Conservation (phyloP, 148 eudicot species). For the Arctostaphylos glauca region DNA sequence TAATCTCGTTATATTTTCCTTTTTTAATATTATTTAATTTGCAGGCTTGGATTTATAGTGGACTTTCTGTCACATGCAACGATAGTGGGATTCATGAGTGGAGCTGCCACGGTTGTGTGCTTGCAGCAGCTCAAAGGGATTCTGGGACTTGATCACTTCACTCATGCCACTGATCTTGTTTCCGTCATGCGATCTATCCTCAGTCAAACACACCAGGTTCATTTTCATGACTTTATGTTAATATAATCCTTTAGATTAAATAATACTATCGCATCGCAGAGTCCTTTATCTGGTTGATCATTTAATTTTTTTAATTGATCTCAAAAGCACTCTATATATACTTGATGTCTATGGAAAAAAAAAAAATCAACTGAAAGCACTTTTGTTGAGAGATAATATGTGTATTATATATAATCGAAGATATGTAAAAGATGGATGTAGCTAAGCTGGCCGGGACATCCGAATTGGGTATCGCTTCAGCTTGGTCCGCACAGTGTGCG, state of each 20-base stretch:
- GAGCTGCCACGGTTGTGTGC: constrained; percentile 66
- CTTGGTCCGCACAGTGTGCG: too few species aligned
- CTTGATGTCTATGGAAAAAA: too few species aligned
- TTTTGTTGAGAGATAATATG: too few species aligned
- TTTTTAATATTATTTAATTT: neutral
- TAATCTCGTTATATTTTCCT: too few species aligned
- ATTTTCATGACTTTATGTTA: neutral
- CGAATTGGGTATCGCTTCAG: too few species aligned
- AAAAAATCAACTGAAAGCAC: too few species aligned
- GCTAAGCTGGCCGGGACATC: too few species aligned
- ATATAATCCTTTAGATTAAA: neutral
- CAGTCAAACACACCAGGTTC: constrained; percentile 44
- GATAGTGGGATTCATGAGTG: constrained; percentile 71
- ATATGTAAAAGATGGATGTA: too few species aligned
- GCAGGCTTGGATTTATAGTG: constrained; percentile 66
- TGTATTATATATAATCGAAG: too few species aligned
- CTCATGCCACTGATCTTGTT: constrained; percentile 47
- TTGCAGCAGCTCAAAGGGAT: constrained; percentile 64
- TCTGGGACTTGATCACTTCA: constrained; percentile 49
- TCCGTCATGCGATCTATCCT: constrained; percentile 46
- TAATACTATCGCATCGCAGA: neutral
- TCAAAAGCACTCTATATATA: too few species aligned
- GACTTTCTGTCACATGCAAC: constrained; percentile 71
- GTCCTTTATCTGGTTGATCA: too few species aligned
- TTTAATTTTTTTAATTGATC: too few species aligned